Conservation (phyloP, 495 filamentous ascomycete species). For the Pseudoneurospora amorphoporcata region DNA sequence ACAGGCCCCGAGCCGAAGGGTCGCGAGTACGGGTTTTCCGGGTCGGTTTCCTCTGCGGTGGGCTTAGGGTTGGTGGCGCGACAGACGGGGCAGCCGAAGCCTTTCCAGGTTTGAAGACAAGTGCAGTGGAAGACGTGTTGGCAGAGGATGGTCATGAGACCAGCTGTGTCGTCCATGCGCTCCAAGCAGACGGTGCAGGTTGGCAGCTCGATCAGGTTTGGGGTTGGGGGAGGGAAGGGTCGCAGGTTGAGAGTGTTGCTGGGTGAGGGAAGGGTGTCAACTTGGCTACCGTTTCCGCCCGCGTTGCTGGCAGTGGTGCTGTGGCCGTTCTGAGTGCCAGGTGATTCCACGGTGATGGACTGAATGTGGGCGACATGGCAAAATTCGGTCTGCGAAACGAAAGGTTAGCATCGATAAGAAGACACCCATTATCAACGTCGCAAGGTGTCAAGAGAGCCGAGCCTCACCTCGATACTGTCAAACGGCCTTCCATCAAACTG, state of each 20-base stretch:
- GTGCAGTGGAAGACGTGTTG: conserved; percentile 98
- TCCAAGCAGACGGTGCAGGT: conserved; percentile 96
- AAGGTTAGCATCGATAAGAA: conserved; percentile 13
- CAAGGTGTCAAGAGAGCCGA: conserved; percentile 12
- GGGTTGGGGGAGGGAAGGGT: conserved; percentile 85
- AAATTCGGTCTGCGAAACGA: conserved; percentile 62
- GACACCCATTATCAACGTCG: neutral
- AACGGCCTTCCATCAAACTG: conserved; percentile 94
- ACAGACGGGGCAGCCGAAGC: conserved; percentile 87
- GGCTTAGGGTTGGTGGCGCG: conserved; percentile 58
- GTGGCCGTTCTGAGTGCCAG: conserved; percentile 1
- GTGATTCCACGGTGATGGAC: conserved; percentile 58
- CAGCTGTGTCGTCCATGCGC: conserved; percentile 95
- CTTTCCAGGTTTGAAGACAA: conserved; percentile 93
- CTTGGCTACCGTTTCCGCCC: conserved; percentile 58
- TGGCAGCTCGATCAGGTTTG: conserved; percentile 78
- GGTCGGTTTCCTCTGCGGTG: conserved; percentile 17
- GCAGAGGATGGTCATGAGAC: conserved; percentile 88
- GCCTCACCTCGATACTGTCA: conserved; percentile 79
- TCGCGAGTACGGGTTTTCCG: conserved; percentile 32
- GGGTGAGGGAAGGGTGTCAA: conserved; percentile 38
- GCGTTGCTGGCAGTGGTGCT: conserved; percentile 36
- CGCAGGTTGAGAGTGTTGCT: conserved; percentile 50
- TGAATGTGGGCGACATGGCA: conserved; percentile 96
- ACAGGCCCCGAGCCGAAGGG: conserved; percentile 38